phyloP scores from a whole-genome alignment of 768 basidiomycete genomes.

The Boletales sp. region DNA sequence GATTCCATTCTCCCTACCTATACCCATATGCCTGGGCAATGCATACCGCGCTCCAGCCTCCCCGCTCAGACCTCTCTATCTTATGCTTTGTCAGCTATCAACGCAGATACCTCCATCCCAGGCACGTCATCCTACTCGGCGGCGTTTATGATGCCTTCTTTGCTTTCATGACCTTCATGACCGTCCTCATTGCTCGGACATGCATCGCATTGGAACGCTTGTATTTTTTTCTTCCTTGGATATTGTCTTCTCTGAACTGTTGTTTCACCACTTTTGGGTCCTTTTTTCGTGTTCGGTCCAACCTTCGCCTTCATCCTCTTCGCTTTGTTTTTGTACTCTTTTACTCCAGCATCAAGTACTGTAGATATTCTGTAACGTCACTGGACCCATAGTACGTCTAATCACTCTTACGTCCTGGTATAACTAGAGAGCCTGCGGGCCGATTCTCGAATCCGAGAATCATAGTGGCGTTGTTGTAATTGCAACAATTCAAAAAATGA shows the following conservation, averaged over 20 bases:
- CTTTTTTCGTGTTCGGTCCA: constrained; percentile 7
- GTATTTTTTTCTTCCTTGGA: constrained; percentile 21
- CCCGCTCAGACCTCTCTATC: constrained; percentile 39
- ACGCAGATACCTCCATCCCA: constrained; percentile 19
- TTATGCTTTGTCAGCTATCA: constrained; percentile 40
- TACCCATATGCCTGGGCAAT: constrained; percentile 31
- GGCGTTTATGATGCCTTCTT: constrained; percentile 31
- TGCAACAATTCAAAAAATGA: constrained; percentile 83
- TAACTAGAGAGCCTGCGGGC: constrained; percentile 56
- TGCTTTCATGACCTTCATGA: constrained; percentile 31
- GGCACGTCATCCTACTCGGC: constrained; percentile 25
- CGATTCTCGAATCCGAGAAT: constrained; percentile 63
- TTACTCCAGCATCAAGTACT: constrained; percentile 21
- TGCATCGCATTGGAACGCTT: constrained; percentile 20
- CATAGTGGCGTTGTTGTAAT: constrained; percentile 57
- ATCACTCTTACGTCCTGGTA: constrained; percentile 33
- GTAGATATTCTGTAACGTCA: constrained; percentile 32
- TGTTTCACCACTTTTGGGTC: constrained; percentile 11
- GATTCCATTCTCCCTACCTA: constrained; percentile 29
- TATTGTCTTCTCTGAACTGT: constrained; percentile 28
- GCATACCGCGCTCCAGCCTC: constrained; percentile 32
- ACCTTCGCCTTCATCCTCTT: constrained; percentile 19
- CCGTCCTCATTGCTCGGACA: constrained; percentile 18
- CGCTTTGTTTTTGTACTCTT: constrained; percentile 20
- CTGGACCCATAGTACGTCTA: constrained; percentile 25